These are phyloP conservation scores for Diatrype stigma DNA, from an alignment of 2,329 filamentous ascomycete genomes.

Conservation along the genomic window DNA sequence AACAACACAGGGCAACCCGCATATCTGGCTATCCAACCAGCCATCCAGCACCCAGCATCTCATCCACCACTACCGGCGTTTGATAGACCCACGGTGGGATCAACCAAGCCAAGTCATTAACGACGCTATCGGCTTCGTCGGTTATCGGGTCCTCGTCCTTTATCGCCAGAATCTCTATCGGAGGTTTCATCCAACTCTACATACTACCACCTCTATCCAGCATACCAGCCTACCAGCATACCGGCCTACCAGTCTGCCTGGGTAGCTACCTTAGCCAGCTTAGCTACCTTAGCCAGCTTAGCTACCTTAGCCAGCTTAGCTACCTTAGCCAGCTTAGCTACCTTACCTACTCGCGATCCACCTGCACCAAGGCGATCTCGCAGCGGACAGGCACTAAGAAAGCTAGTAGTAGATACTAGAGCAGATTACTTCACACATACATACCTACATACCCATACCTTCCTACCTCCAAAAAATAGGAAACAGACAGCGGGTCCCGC, in stretches of 20 bases:
- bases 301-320: neutral
- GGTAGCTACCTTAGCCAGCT: too few relatives aligned
- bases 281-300: too few relatives aligned
- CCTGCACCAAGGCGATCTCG: constrained; percentile 29
- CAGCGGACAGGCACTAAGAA: constrained; percentile 21
- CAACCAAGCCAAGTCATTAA: neutral
- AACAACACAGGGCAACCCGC: neutral
- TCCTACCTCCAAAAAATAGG: too few relatives aligned
- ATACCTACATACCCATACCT: neutral
- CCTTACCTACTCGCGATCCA: constrained; percentile 5
- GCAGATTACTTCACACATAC: neutral
- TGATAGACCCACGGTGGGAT: neutral
- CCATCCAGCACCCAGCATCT: neutral
- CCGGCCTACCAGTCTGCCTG: too few relatives aligned
- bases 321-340: neutral
- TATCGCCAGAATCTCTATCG: too few relatives aligned
- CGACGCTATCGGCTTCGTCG: neutral
- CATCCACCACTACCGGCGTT: neutral
- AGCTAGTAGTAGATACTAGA: constrained; percentile 1
- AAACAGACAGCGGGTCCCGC: neutral
- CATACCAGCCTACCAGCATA: too few relatives aligned
- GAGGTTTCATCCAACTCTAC: neutral
- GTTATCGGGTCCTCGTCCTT: neutral
- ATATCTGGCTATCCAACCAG: neutral
- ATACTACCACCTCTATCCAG: neutral